phyloP scores from a whole-genome alignment of 2,329 filamentous ascomycete genomes.

The Botryotinia calthae region DNA sequence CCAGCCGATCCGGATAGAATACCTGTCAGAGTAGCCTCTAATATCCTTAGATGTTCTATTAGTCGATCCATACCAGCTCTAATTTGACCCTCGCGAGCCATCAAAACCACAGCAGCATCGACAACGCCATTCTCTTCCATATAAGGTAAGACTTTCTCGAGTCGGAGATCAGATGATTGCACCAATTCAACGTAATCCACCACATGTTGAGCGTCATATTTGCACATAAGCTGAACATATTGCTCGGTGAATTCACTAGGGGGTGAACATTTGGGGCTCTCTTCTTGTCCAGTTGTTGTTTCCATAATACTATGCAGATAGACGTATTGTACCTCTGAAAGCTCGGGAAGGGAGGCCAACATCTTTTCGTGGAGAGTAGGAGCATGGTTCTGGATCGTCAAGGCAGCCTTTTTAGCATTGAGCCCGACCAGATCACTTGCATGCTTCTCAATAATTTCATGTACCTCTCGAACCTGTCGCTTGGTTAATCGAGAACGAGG shows the following conservation, averaged over 20 bases:
- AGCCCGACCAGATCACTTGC: constrained; percentile 57
- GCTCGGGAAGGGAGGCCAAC: constrained; percentile 52
- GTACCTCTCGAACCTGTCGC: constrained; percentile 71
- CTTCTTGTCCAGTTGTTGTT: constrained; percentile 44
- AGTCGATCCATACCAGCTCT: constrained; percentile 81
- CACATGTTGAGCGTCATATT: constrained; percentile 76
- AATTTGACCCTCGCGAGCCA: constrained; percentile 84
- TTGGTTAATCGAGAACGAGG: constrained; percentile 60
- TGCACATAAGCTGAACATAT: constrained; percentile 90
- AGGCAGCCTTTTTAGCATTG: constrained; percentile 55
- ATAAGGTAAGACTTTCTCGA: constrained; percentile 77
- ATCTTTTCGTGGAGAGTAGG: constrained; percentile 55
- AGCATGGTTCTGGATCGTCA: constrained; percentile 54
- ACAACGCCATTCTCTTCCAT: constrained; percentile 89
- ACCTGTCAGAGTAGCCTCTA: constrained; percentile 75
- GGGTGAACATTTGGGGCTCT: constrained; percentile 39
- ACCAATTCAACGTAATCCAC: constrained; percentile 78
- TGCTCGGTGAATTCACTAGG: constrained; percentile 69
- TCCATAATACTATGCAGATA: constrained; percentile 74
- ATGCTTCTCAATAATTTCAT: constrained; percentile 56
- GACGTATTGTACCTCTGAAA: constrained; percentile 57
- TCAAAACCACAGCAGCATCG: constrained; percentile 86
- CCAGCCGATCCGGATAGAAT: constrained; percentile 62
- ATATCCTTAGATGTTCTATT: constrained; percentile 72
- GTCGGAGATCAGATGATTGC: constrained; percentile 71